Conservation (phyloP, 805 yeast genomes). For the Diddensiella santjacobensis region DNA sequence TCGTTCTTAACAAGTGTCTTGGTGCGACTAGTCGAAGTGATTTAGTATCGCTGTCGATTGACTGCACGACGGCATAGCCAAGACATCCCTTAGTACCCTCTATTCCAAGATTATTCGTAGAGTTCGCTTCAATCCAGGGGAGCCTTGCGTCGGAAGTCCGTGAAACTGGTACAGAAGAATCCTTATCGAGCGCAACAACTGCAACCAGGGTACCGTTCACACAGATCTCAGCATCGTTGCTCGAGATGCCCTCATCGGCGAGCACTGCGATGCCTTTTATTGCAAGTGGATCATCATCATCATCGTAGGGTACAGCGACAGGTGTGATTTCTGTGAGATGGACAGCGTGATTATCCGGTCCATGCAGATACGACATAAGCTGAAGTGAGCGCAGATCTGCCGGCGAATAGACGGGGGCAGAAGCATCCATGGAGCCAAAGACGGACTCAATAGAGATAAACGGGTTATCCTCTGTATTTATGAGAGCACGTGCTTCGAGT, state of each 20-base stretch:
- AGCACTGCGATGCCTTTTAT: slow-evolving; percentile 30
- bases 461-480: background rate
- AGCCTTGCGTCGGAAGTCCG: slow-evolving; percentile 6
- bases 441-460: slow-evolving; percentile 8
- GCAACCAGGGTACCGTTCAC: slow-evolving; percentile 37
- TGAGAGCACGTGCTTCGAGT: slow-evolving; percentile 3
- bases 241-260: slow-evolving; percentile 26
- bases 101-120: slow-evolving; percentile 13
- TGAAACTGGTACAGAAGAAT: background rate
- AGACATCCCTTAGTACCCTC: slow-evolving; percentile 31
- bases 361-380: slow-evolving; percentile 30
- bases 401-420: slow-evolving; percentile 17
- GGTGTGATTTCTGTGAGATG: slow-evolving; percentile 35
- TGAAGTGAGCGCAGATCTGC: slow-evolving; percentile 25
- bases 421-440: background rate
- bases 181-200: slow-evolving; percentile 17
- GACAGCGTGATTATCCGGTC: slow-evolving; percentile 17
- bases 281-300: slow-evolving; percentile 16
- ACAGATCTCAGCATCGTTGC: slow-evolving; percentile 25
- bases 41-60: slow-evolving; percentile 43
- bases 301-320: slow-evolving; percentile 24
- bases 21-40: slow-evolving; percentile 56
- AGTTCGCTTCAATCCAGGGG: slow-evolving; percentile 14
- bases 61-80: slow-evolving; percentile 65
- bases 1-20: background rate